Conservation (phyloP, 2,329 filamentous ascomycete species). For the Phialophora macrospora region DNA sequence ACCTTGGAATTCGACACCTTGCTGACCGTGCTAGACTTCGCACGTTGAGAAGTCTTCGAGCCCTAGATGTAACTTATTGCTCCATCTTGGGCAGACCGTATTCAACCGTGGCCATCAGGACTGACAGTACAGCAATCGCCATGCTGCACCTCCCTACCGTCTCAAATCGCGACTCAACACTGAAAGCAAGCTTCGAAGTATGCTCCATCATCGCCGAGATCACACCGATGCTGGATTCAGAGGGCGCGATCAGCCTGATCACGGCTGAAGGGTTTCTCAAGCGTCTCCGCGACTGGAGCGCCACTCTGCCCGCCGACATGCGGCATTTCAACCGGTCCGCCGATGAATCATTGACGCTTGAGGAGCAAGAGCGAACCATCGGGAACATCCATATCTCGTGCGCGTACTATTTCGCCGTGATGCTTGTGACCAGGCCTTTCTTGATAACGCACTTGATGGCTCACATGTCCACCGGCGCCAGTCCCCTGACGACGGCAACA, state of each 20-base stretch:
- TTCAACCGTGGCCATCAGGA: conserved; percentile 42
- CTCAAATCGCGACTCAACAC: conserved; percentile 40
- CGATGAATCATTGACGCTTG: conserved; percentile 32
- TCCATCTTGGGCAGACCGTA: conserved; percentile 57
- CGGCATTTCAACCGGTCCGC: conserved; percentile 40
- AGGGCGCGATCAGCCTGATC: conserved; percentile 43
- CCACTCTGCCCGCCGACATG: conserved; percentile 47
- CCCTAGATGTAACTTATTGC: conserved; percentile 55
- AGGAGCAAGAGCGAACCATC: conserved; percentile 48
- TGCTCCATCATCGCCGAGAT: conserved; percentile 55
- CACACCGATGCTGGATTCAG: conserved; percentile 51
- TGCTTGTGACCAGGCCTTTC: conserved; percentile 61
- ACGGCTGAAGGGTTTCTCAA: conserved; percentile 50
- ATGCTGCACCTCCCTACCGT: conserved; percentile 35
- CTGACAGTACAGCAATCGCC: conserved; percentile 39
- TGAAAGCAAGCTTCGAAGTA: conserved; percentile 36
- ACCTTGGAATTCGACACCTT: not conserved
- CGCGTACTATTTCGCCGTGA: conserved; percentile 64
- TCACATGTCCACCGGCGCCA: conserved; percentile 18
- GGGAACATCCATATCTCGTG: conserved; percentile 62
- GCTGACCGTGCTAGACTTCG: conserved; percentile 43
- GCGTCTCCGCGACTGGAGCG: conserved; percentile 55
- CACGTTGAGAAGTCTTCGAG: conserved; percentile 55
- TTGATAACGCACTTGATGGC: conserved; percentile 57
- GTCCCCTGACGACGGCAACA: conserved; percentile 6